These are phyloP conservation scores for Irpex sp. DNA, from an alignment of 1,284 basidiomycete genomes.

Conservation along the genomic window DNA sequence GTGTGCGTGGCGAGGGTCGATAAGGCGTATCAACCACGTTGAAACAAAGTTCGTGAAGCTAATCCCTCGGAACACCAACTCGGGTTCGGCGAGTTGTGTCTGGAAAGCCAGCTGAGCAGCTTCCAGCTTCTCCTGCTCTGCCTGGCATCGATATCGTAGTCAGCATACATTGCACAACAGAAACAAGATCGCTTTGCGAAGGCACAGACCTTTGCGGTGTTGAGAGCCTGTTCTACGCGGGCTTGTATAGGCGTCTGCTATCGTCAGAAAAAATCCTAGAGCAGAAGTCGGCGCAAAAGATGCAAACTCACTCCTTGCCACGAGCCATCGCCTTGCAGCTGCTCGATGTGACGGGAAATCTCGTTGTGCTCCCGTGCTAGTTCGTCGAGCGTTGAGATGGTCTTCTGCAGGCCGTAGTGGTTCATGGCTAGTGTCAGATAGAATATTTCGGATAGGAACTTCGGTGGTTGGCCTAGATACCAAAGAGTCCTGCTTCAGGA, in stretches of 20 bases:
- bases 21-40: slow-evolving; percentile 91
- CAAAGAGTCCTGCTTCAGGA: too few species aligned
- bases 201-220: slow-evolving; percentile 61
- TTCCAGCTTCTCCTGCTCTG: slow-evolving; percentile 66
- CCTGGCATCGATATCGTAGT: slow-evolving; percentile 33
- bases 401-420: slow-evolving; percentile 83
- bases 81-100: slow-evolving; percentile 85
- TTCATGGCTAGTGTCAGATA: slow-evolving; percentile 83
- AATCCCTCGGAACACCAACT: slow-evolving; percentile 77
- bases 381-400: slow-evolving; percentile 71
- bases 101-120: slow-evolving; percentile 78
- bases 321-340: slow-evolving; percentile 71
- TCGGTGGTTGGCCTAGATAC: slow-evolving; percentile 40
- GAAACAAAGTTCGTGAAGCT: slow-evolving; percentile 89
- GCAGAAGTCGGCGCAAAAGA: not conserved
- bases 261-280: not conserved
- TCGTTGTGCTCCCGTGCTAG: slow-evolving; percentile 75
- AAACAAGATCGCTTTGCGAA: not conserved
- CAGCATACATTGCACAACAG: not conserved
- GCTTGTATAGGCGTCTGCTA: slow-evolving; percentile 61
- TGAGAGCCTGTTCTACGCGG: slow-evolving; percentile 66
- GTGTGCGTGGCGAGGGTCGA: slow-evolving; percentile 82
- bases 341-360: slow-evolving; percentile 75
- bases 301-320: slow-evolving; percentile 69
- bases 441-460: slow-evolving; percentile 97